phyloP scores from a whole-genome alignment of 2,329 filamentous ascomycete species.

The Exophiala oligosperma region DNA sequence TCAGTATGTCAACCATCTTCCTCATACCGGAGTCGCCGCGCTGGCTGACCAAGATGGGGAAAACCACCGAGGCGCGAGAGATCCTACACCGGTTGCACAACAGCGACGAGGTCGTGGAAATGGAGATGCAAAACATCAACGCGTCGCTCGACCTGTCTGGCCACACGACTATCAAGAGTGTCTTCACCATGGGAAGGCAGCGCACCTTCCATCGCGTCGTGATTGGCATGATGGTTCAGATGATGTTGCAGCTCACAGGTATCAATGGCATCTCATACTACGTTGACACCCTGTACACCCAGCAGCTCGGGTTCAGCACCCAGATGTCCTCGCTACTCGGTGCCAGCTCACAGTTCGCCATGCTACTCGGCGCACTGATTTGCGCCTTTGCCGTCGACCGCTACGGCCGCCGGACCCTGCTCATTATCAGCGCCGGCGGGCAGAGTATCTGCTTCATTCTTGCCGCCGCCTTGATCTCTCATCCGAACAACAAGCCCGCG shows the following conservation, averaged over 20 bases:
- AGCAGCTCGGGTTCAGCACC: slow-evolving; percentile 48
- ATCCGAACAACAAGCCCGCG: slow-evolving; percentile 34
- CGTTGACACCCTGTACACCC: slow-evolving; percentile 44
- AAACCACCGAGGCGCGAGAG: not conserved
- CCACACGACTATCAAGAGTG: not conserved
- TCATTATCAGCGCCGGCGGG: slow-evolving; percentile 68
- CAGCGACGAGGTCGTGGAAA: not conserved
- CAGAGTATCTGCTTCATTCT: slow-evolving; percentile 68
- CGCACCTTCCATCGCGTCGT: not conserved
- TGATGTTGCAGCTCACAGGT: slow-evolving; percentile 23
- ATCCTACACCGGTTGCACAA: slow-evolving; percentile 33
- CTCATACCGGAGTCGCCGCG: not conserved
- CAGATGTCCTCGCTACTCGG: slow-evolving; percentile 57
- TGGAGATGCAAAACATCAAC: not conserved
- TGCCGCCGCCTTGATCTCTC: slow-evolving; percentile 33
- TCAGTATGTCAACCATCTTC: not conserved
- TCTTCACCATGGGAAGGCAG: not conserved
- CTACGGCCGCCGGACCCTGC: slow-evolving; percentile 63
- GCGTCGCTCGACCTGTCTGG: not conserved
- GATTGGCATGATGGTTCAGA: not conserved
- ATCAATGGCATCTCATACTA: slow-evolving; percentile 49
- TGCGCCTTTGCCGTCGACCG: slow-evolving; percentile 41
- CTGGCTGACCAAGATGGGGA: not conserved
- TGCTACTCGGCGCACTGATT: slow-evolving; percentile 39
- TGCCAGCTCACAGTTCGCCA: slow-evolving; percentile 50